phyloP scores from a whole-genome alignment of 345 rosid species.

The Populus alba region DNA sequence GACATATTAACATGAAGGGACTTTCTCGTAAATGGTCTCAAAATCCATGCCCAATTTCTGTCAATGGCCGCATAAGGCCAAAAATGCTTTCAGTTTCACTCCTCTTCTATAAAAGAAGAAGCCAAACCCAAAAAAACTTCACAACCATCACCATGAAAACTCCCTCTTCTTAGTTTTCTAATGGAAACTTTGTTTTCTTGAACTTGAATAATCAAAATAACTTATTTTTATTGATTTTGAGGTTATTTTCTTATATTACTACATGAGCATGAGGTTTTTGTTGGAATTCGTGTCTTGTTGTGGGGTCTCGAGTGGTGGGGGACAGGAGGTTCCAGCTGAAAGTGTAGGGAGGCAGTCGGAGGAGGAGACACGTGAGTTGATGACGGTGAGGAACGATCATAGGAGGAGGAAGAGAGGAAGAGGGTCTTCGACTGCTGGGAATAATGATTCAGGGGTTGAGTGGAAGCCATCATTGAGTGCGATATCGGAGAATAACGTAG shows the following conservation, averaged over 20 bases:
- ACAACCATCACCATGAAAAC: background rate
- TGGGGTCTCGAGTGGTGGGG: conserved; percentile 8
- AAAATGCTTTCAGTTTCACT: background rate
- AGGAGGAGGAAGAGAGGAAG: conserved; percentile 21
- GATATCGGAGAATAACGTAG: conserved; percentile 56
- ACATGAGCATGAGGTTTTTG: conserved; percentile 57
- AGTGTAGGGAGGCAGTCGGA: conserved; percentile 7
- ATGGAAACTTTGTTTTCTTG: background rate
- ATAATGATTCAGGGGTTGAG: conserved; percentile 20
- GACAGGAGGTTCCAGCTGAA: background rate
- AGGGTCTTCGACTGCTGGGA: background rate
- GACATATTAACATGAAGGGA: background rate
- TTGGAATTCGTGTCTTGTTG: conserved; percentile 52
- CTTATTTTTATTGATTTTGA: background rate
- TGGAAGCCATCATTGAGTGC: conserved; percentile 64
- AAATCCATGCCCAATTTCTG: background rate
- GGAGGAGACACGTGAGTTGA: conserved; percentile 31
- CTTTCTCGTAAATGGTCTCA: background rate
- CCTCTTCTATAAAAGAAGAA: background rate
- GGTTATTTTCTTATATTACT: background rate
- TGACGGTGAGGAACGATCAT: conserved; percentile 2
- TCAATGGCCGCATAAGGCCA: background rate
- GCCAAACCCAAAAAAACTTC: background rate
- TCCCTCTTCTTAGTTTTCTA: background rate
- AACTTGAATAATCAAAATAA: background rate